Evolutionary conservation across 2,329 filamentous ascomycete species (phyloP).

Genomic region (Fusarium fracticaudum): DNA sequence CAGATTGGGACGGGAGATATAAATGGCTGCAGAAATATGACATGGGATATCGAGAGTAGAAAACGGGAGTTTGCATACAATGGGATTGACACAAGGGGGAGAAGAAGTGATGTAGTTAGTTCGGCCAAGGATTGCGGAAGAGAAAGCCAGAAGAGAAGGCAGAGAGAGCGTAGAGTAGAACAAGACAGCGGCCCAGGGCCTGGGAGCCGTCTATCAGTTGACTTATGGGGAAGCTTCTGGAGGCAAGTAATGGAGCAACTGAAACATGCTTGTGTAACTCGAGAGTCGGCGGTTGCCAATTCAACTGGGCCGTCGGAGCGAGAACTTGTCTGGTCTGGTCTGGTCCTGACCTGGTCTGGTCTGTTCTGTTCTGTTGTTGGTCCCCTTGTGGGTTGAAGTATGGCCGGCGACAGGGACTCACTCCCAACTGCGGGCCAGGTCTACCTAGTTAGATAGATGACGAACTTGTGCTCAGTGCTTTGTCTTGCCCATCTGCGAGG

Average conservation of each 20-base stretch:
- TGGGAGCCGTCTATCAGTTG: constrained; percentile 19
- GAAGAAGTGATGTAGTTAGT: constrained; percentile 11
- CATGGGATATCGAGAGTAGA: background rate
- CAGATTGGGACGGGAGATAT: background rate
- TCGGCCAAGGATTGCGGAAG: constrained; percentile 1
- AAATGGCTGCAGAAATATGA: background rate
- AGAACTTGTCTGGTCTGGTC: constrained; percentile 11
- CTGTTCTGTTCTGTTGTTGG: background rate
- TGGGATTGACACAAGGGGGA: background rate
- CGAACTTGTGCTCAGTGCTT: constrained; percentile 34
- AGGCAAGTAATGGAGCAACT: constrained; percentile 39
- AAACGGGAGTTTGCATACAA: constrained; percentile 14
- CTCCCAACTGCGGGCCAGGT: background rate
- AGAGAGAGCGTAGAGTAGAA: constrained; percentile 5
- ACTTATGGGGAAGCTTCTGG: constrained; percentile 41
- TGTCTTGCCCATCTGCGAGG: constrained; percentile 24
- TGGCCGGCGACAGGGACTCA: constrained; percentile 19
- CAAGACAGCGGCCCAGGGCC: background rate
- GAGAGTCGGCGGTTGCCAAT: constrained; percentile 43
- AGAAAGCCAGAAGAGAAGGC: constrained; percentile 1
- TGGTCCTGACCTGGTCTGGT: background rate
- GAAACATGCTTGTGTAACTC: constrained; percentile 52
- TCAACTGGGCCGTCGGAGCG: constrained; percentile 37
- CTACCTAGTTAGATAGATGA: background rate
- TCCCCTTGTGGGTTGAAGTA: background rate